A percentile compares a stretch with the other conserved stretches of the same genome.
phyloP scores from a whole-genome alignment of 495 filamentous ascomycete genomes.

The Podospora fimiseda region DNA sequence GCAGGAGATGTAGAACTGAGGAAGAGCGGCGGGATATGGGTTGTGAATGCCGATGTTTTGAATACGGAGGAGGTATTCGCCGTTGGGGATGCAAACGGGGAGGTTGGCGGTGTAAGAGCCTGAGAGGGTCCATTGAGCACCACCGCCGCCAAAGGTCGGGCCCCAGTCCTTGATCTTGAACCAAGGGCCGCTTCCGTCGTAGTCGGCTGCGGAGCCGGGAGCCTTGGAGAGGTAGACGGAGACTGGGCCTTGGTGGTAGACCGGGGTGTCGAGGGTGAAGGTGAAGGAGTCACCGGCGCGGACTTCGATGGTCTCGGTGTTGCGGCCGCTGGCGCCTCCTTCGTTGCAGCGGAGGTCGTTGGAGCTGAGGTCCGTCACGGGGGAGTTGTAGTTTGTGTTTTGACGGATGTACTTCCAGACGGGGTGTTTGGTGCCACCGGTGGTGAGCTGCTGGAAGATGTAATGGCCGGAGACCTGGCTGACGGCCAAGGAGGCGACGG shows the following conservation, averaged over 20 bases:
- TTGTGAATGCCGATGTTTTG: conserved; percentile 60
- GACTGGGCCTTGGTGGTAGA: conserved; percentile 56
- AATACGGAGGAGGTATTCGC: conserved; percentile 58
- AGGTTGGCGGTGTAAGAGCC: conserved; percentile 49
- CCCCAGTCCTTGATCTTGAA: conserved; percentile 52
- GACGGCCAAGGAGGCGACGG: conserved; percentile 32
- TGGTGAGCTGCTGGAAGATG: conserved; percentile 47
- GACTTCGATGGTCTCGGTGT: conserved; percentile 40
- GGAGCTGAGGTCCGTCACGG: conserved; percentile 49
- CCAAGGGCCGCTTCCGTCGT: conserved; percentile 48
- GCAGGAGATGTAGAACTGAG: conserved; percentile 53
- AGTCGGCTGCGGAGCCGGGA: conserved; percentile 34
- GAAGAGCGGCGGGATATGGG: conserved; percentile 39
- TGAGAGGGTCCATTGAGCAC: conserved; percentile 33
- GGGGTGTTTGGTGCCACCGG: conserved; percentile 35
- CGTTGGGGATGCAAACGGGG: conserved; percentile 46
- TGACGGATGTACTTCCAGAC: conserved; percentile 48
- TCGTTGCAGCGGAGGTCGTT: conserved; percentile 56
- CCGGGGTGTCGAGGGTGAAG: conserved; percentile 45
- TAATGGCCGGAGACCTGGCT: conserved; percentile 39
- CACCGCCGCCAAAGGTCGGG: conserved; percentile 31
- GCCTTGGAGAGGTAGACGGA: conserved; percentile 48
- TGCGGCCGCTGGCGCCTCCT: conserved; percentile 36
- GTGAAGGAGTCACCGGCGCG: conserved; percentile 47
- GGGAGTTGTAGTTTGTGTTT: conserved; percentile 55